Percentiles rank a stretch among this genome's conserved stretches.
phyloP scores from a whole-genome alignment of 352 stramenopile species.

The Phytophthora fragariaefolia region DNA sequence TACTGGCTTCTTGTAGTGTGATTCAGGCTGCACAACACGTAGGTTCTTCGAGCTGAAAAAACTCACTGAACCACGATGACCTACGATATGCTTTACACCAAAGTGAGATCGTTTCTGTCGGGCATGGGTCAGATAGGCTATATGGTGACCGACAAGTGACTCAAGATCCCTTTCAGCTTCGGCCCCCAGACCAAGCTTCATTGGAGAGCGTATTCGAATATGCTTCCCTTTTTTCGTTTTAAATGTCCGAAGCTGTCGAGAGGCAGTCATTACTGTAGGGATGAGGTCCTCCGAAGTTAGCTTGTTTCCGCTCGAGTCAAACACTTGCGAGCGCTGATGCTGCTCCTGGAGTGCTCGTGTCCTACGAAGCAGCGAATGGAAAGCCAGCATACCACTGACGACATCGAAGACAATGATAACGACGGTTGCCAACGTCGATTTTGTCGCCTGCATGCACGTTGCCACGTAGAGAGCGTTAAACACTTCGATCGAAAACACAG shows the following conservation, averaged over 20 bases:
- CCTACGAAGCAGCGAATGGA: not conserved
- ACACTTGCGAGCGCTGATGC: not conserved
- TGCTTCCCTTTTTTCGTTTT: slow-evolving; percentile 5
- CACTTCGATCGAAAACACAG: slow-evolving; percentile 40
- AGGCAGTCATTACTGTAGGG: slow-evolving; percentile 1
- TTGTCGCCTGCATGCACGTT: slow-evolving; percentile 33
- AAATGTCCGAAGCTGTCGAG: not conserved
- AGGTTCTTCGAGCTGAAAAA: not conserved
- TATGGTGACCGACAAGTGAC: slow-evolving; percentile 10
- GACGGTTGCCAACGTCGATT: slow-evolving; percentile 23
- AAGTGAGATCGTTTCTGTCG: not conserved
- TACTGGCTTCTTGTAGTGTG: not conserved
- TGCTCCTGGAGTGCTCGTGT: slow-evolving; percentile 4
- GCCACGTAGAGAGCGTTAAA: slow-evolving; percentile 39
- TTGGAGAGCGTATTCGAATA: slow-evolving; percentile 12
- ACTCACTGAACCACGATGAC: not conserved
- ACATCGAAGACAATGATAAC: slow-evolving; percentile 28
- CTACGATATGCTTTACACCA: not conserved
- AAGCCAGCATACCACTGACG: slow-evolving; percentile 9
- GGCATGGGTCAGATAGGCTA: not conserved
- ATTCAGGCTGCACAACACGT: not conserved
- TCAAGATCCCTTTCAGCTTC: slow-evolving; percentile 13
- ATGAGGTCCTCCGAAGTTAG: not conserved
- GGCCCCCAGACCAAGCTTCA: not conserved
- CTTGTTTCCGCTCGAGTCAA: not conserved